Base-by-base conservation (phyloP, 1,139 yeast genomes). In the Candida sanyaensis region DNA sequence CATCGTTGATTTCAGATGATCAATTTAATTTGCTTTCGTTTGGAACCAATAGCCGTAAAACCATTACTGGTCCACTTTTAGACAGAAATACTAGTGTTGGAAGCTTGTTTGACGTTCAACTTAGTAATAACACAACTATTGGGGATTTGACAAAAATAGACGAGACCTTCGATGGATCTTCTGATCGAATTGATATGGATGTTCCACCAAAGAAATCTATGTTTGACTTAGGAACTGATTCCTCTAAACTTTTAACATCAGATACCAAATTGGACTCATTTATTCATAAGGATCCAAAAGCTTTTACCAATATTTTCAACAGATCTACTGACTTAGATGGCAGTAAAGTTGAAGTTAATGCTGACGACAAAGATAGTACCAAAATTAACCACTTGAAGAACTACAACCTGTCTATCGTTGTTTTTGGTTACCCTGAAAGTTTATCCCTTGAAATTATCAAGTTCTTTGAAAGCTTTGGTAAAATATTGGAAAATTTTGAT, bases 361-460 rank as follows among this genome's bases (percentile, higher is more conserved):
- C 37, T 13, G 27, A 41, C n/a, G 37, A 41, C 32, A 26, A 26
- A 21, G 36, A 41, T 6, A 12, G 17, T 9, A n/a, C 44, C 56
- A 47, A 26, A 45, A 43, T 17, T 41, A 33, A 13, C 7, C 17
- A 27, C n/a, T 31, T 30, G 37, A 41, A 41, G 12, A 24, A 32
- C 26, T 41, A 41, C 56, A 64, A 45, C 65, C 68, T 30, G 88
- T 89, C 96, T 0, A 88, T 93, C 1, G 69, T 91, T 38, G 90
- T 92, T 10, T 91, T 89, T 67, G 98, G 98, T 1, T 92, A 89
- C 64, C 91, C 96, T 0, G 93, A 92, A 58, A 75, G 82, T 3
- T 73, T 85, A 54, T 82, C 95, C 4, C 76, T 78, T 41, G 78
- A 80, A 37, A 82, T 93, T 1, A 78, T 93, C 41, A 80, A 81